Conservation (phyloP, 768 basidiomycete species). For the Phaffia australis region DNA sequence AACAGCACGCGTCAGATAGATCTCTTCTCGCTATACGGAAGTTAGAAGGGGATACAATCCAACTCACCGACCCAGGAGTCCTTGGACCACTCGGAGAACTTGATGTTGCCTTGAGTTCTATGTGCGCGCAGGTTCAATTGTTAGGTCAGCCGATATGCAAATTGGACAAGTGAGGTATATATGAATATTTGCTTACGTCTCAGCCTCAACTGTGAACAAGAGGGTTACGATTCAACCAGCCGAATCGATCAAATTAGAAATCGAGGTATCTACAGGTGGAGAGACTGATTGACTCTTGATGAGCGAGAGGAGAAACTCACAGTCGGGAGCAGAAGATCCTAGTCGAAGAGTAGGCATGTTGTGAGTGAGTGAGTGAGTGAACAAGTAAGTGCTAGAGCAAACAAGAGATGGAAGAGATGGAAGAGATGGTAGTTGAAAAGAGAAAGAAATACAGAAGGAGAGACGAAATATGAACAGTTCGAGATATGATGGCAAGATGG, state of each 20-base stretch:
- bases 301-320: conserved; percentile 36
- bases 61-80: background rate
- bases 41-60: background rate
- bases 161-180: too few species aligned
- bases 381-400: too few species aligned
- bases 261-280: too few species aligned
- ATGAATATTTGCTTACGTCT: conserved; percentile 30
- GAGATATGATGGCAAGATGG: too few species aligned
- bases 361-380: background rate
- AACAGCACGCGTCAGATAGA: background rate
- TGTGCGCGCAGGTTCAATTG: conserved; percentile 43
- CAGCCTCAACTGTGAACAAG: conserved; percentile 27
- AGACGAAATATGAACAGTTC: too few species aligned
- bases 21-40: conserved; percentile 28
- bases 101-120: conserved; percentile 76
- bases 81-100: conserved; percentile 43
- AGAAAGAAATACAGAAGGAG: background rate
- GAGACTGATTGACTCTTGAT: background rate
- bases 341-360: conserved; percentile 20
- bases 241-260: too few species aligned
- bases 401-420: background rate
- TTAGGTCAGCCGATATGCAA: too few species aligned
- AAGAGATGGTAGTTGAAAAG: background rate
- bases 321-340: conserved; percentile 64
- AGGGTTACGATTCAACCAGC: too few species aligned